Percentiles rank a stretch among this genome's conserved stretches.
These are phyloP conservation scores for Fusarium verticillioides DNA, from an alignment of 2,329 filamentous ascomycete species.

Conservation along the genomic window DNA sequence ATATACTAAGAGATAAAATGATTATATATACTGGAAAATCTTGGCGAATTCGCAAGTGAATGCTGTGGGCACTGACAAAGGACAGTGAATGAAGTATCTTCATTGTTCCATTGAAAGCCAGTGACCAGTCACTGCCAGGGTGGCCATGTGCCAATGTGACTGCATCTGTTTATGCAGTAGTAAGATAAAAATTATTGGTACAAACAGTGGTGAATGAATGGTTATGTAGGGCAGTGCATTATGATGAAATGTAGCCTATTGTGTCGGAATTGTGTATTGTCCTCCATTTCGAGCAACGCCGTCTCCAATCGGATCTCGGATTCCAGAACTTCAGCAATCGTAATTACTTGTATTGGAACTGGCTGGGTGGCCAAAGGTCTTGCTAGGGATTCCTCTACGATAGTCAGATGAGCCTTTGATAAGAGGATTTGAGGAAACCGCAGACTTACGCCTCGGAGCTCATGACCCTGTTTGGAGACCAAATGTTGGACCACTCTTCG, in stretches of 20 bases:
- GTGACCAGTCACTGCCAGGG: background rate
- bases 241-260: background rate
- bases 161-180: rapidly evolving
- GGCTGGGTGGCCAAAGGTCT: background rate
- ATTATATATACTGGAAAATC: background rate
- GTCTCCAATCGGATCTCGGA: background rate
- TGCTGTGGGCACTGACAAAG: background rate
- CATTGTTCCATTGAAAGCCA: background rate
- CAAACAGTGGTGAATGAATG: background rate
- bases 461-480: background rate
- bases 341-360: rapidly evolving
- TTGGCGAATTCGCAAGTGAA: background rate
- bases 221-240: background rate
- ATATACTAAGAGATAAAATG: background rate
- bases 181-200: rapidly evolving
- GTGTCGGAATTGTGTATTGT: background rate
- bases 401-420: background rate
- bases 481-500: background rate
- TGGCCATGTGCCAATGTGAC: background rate
- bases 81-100: background rate
- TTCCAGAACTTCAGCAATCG: background rate
- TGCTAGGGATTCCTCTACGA: background rate
- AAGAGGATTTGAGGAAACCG: background rate
- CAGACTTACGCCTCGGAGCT: background rate
- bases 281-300: no score